Evolutionary conservation across 2,329 filamentous ascomycete species (phyloP), one percentile per base, ranked within the genome.

Genomic region (Aspergillus pseudoviridinutans): DNA sequence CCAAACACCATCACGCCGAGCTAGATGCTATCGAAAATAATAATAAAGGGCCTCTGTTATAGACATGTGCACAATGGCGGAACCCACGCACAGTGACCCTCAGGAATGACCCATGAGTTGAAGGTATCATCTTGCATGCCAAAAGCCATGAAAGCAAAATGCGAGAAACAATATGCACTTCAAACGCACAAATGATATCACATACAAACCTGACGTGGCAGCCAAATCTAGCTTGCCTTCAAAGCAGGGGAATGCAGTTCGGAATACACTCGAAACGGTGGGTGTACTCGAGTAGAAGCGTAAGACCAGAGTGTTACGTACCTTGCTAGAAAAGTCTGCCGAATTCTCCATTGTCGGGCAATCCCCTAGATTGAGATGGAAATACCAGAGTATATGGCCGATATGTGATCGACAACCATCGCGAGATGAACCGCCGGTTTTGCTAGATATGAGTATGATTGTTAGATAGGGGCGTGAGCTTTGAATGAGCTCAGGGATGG

Each of bases 141-240:
- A 52, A 46, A 56, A 38, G 27, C 22, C 50, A 53, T n/a, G 25
- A 42, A 20, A 54, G 20, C 29, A 47, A 35, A 53, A n/a, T 24
- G 38, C 29, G 29, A 20, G 22, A 10, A 22, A 44, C 12, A 54
- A 42, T 52, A 46, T 42, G 28, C 42, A 38, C 52, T 51, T 50
- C 29, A 49, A 49, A 50, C 22, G 24, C 10, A 47, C 22, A 25
- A 47, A 27, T 24, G 42, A 29, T 56, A 56, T 50, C 54, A 50
- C 49, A 55, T 62, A 65, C 63, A 59, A 64, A 65, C 63, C 63
- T 65, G 50, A 25, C 56, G 46, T 55, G 58, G 24, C 44, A 32
- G 53, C 49, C 53, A 49, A 46, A n/a, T 29, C 29, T 49, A 38
- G 35, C 49, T 22, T 44, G 55, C 44, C 22, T 47, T 25, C 44